Conservation (phyloP, 2,329 filamentous ascomycete genomes). For the Aspergillus calidoustus region DNA sequence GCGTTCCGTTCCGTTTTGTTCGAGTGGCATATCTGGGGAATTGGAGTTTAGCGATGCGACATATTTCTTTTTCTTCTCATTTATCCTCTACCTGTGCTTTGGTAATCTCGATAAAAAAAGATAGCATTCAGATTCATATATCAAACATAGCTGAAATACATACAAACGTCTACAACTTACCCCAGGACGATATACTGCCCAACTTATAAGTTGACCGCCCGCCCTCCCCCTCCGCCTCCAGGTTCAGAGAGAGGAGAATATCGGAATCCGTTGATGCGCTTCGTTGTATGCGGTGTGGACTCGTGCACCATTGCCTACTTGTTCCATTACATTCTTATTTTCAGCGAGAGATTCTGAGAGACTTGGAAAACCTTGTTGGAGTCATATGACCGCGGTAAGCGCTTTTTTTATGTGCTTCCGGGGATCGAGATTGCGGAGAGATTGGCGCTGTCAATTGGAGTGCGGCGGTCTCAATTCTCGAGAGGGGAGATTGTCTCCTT, state of each 20-base stretch:
- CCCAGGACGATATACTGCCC: neutral
- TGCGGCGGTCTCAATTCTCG: neutral
- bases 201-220: slow-evolving; percentile 7
- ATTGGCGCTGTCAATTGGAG: neutral
- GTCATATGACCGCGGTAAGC: neutral
- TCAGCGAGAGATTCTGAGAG: neutral
- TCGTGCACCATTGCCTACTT: neutral
- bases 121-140: neutral
- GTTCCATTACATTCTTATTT: neutral
- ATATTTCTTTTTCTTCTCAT: neutral
- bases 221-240: slow-evolving; percentile 20
- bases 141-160: neutral
- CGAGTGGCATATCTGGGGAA: slow-evolving; percentile 22
- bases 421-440: neutral
- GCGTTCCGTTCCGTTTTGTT: slow-evolving; percentile 17
- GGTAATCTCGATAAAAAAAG: neutral
- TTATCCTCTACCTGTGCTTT: slow-evolving; percentile 9
- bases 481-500: neutral
- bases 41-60: slow-evolving; percentile 27
- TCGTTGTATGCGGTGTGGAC: neutral
- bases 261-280: neutral
- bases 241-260: neutral
- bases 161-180: neutral
- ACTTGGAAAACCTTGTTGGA: neutral
- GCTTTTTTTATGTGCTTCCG: neutral